A percentile compares a stretch with the other conserved stretches of the same genome.
Conservation (phyloP, 768 basidiomycete genomes). For the Serendipita sp. region DNA sequence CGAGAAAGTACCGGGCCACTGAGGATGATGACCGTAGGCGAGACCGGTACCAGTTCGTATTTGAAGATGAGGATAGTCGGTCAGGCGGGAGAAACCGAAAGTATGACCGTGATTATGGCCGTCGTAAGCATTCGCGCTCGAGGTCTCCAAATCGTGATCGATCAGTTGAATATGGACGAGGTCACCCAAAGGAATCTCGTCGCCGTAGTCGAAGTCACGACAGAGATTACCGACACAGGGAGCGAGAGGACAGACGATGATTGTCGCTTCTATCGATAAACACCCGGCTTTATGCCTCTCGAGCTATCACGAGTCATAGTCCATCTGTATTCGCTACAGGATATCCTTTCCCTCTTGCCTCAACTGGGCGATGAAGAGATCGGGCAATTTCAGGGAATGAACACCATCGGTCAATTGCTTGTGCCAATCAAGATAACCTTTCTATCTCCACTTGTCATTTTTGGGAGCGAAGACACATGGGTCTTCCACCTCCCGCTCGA, state of each 20-base stretch:
- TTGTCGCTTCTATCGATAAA: neutral
- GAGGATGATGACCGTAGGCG: conserved; percentile 18
- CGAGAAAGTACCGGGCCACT: conserved; percentile 45
- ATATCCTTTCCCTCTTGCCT: neutral
- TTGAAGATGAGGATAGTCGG: conserved; percentile 43
- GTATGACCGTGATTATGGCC: conserved; percentile 34
- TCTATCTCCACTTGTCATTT: neutral
- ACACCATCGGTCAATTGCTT: neutral
- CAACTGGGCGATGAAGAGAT: neutral
- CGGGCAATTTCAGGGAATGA: neutral
- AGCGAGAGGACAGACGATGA: neutral
- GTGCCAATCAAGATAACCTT: conserved; percentile 3
- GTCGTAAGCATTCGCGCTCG: conserved; percentile 16
- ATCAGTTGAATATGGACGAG: neutral
- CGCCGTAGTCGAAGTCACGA: conserved; percentile 18
- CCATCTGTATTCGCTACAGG: neutral
- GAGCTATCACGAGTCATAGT: neutral
- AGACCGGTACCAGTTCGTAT: conserved; percentile 61
- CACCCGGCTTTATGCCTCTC: neutral
- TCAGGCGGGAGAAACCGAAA: conserved; percentile 23
- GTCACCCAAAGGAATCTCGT: conserved; percentile 15
- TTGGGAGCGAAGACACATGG: neutral
- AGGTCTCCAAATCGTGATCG: conserved; percentile 13
- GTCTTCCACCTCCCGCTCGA: neutral
- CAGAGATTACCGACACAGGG: conserved; percentile 11